Evolutionary conservation across 371 early-diverging fungal genomes (phyloP).

Genomic region (Mortierella sp.): DNA sequence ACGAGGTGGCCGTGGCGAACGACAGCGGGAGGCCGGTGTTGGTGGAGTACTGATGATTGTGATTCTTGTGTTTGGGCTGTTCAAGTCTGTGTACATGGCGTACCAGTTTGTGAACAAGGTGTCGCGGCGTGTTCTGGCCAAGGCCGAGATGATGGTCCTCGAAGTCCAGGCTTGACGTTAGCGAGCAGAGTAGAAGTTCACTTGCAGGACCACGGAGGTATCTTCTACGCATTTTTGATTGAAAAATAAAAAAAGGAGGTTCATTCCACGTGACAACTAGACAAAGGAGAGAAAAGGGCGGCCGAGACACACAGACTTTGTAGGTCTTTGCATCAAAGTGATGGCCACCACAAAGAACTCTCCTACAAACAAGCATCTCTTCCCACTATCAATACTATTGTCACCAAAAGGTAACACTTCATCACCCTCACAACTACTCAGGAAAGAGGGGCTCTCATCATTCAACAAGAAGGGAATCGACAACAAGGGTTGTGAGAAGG

Average conservation of each 20-base stretch:
- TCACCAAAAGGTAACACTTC: too few species aligned
- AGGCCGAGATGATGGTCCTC: conserved; percentile 49
- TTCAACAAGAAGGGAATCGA: too few species aligned
- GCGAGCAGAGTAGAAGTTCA: too few species aligned
- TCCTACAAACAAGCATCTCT: not conserved
- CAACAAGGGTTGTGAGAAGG: too few species aligned
- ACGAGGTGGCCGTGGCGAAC: conserved; percentile 44
- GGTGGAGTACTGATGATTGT: conserved; percentile 39
- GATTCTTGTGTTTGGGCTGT: conserved; percentile 49
- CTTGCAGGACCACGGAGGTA: too few species aligned
- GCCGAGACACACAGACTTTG: too few species aligned
- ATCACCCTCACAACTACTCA: not conserved
- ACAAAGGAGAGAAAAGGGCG: not conserved
- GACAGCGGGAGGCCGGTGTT: conserved; percentile 42
- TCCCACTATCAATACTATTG: not conserved
- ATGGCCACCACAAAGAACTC: not conserved
- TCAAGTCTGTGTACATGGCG: conserved; percentile 50
- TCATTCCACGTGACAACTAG: not conserved
- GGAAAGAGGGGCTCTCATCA: too few species aligned
- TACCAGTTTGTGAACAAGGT: conserved; percentile 44
- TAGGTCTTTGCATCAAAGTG: not conserved
- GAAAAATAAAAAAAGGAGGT: too few species aligned
- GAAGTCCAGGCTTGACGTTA: conserved; percentile 29
- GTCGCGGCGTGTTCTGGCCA: conserved; percentile 42
- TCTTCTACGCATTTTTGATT: too few species aligned